Evolutionary conservation across 164 flowering plant species (phyloP), one percentile per base, ranked within the genome.

Genomic region (Berberis vulgaris): DNA sequence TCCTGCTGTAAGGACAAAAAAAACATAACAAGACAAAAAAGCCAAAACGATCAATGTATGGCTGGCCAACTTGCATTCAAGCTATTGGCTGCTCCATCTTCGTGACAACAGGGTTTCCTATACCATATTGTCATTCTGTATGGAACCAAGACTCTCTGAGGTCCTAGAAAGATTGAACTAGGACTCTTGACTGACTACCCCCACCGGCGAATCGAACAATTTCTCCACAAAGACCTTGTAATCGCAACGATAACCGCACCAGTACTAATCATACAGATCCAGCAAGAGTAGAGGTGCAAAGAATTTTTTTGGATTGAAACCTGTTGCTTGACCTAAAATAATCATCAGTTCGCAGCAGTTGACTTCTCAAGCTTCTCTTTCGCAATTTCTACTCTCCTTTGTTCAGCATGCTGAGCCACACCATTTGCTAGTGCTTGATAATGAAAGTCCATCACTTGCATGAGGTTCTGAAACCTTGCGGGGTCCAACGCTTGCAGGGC

Each of bases 361-460:
- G 90, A 85, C 72, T 89, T 94, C 76, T 85, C 96, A 73, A 82
- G 1, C 65, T 81, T 91, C 67, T 91, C 94, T 69, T 91, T 95
- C 67, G 86, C 97, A 55, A 95, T 89, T 69, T 89, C 99, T 13
- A 49, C 85, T 76, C 94, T 80, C 68, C 96, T 82, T 70, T 82
- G 85, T 45, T 91, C 97, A 52, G 99, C 97, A 76, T 95, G 99
- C 81, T 85, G 96, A 11, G 97, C 96, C 65, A 95, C 78, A 49
- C 92, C 93, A 80, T 81, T 89, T 9, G 97, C 97, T 41, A 86
- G 79, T 2, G 96, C 96, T 64, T 91, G 96, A 67, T 83, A 80
- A 67, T 80, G 96, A 74, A 87, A 84, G 74, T 91, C 97, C 2
- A 95, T 88, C 26, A 85, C 66, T 72, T 95, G 96, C 39, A 81